Evolutionary conservation across 768 basidiomycete species (phyloP).

Genomic region (Mycena latifolia): DNA sequence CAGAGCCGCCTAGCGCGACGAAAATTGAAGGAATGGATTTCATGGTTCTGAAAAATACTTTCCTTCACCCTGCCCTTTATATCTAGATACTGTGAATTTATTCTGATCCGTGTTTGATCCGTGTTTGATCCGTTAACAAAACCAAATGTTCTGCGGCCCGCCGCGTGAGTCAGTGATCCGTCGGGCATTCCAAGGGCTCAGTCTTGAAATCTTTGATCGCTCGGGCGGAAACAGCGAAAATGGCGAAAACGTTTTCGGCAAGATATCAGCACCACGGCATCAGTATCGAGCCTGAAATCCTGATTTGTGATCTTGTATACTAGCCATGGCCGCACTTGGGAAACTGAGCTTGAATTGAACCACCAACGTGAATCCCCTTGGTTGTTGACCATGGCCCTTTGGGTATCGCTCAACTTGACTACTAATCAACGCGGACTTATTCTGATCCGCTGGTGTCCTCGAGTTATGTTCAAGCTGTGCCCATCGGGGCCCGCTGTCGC

Average conservation of each 20-base stretch:
- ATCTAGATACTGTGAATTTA: too few relatives aligned
- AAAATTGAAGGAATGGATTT: too few relatives aligned
- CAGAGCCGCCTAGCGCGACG: too few relatives aligned
- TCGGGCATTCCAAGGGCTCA: neutral
- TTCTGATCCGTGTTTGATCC: too few relatives aligned
- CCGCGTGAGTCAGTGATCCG: constrained; percentile 9
- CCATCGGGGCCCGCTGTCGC: too few relatives aligned
- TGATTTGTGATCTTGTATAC: constrained; percentile 11
- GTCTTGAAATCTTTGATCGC: too few relatives aligned
- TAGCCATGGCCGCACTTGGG: constrained; percentile 2
- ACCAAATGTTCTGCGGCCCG: constrained; percentile 18
- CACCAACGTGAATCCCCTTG: constrained; percentile 3
- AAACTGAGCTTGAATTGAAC: constrained; percentile 2
- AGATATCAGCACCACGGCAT: neutral
- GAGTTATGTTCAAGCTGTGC: neutral
- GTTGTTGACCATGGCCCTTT: constrained; percentile 4
- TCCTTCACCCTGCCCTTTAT: too few relatives aligned
- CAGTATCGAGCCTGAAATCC: constrained; percentile 7
- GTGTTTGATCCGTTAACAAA: neutral
- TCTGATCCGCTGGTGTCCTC: neutral
- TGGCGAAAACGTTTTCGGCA: neutral
- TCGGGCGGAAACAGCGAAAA: constrained; percentile 3
- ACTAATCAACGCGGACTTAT: constrained; percentile 4
- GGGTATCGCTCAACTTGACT: constrained; percentile 5
- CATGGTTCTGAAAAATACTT: too few relatives aligned